Conservation (phyloP, 2,329 filamentous ascomycete genomes). For the Cladosporium sp. region DNA sequence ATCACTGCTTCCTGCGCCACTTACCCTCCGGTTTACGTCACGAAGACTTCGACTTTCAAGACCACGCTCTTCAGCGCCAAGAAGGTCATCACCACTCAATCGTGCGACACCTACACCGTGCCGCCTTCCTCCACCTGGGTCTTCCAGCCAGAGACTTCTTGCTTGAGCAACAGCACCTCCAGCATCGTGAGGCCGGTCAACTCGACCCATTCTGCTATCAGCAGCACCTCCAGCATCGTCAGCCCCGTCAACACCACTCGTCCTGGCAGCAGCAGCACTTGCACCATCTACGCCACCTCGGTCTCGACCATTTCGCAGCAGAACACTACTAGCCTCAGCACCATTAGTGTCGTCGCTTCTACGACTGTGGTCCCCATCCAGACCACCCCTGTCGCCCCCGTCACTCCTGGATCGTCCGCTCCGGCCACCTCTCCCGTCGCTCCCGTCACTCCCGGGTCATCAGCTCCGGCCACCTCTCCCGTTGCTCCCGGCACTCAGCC, state of each 20-base stretch:
- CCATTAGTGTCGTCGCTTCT: constrained; percentile 2
- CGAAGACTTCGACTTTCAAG: neutral
- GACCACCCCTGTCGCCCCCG: no score
- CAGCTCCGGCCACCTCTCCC: neutral
- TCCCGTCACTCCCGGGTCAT: neutral
- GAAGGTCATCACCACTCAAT: constrained; percentile 1
- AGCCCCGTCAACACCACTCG: no score
- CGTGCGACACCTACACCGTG: constrained; percentile 13
- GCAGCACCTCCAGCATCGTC: neutral
- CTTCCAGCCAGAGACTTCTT: neutral
- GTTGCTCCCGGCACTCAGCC: neutral
- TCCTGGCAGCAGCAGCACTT: no score
- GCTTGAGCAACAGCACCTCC: neutral
- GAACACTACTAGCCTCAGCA: constrained; percentile 1
- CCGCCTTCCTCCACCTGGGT: constrained; percentile 7
- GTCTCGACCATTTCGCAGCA: neutral
- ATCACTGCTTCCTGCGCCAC: constrained; percentile 12
- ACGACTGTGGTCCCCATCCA: constrained; percentile 8
- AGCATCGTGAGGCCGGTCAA: neutral
- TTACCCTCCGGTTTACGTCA: constrained; percentile 1
- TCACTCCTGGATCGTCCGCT: neutral
- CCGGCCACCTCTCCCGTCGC: no score
- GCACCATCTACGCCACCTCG: no score
- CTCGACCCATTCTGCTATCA: neutral
- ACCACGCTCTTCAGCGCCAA: neutral